These are phyloP conservation scores for Chrysanthemum lavandulifolium DNA, from an alignment of 129 eudicot species.

Conservation along the genomic window DNA sequence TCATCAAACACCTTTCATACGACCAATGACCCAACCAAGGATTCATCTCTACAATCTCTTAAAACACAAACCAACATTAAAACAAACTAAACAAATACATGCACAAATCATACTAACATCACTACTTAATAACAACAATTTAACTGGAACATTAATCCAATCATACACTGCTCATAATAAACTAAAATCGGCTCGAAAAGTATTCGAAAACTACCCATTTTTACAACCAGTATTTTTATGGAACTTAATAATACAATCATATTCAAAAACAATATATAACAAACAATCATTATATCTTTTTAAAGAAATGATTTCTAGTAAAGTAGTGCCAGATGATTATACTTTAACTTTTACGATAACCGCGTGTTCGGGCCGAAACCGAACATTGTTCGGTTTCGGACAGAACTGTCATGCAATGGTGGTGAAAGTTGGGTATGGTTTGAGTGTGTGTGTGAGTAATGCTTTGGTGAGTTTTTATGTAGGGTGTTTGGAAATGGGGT, in stretches of 20 bases:
- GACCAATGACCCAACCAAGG: constrained; percentile 34
- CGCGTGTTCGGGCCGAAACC: constrained; percentile 33
- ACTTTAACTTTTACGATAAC: constrained; percentile 40
- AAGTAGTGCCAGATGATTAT: constrained; percentile 44
- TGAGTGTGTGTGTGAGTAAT: constrained; percentile 36
- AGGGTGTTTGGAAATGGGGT: constrained; percentile 16
- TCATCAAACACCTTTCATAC: constrained; percentile 30
- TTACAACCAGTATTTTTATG: constrained; percentile 37
- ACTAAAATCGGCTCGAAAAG: constrained; percentile 23
- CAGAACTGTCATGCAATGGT: constrained; percentile 41
- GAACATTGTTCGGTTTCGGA: constrained; percentile 15
- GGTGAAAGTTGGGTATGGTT: constrained; percentile 34
- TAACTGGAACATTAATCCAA: constrained; percentile 36
- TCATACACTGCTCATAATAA: constrained; percentile 31
- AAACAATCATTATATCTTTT: constrained; percentile 31
- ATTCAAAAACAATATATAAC: constrained; percentile 23
- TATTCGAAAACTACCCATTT: constrained; percentile 33
- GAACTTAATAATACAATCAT: constrained; percentile 43
- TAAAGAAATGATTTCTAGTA: constrained; percentile 23
- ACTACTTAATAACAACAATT: constrained; percentile 20
- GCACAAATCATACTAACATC: constrained; percentile 36
- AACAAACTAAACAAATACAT: constrained; percentile 36
- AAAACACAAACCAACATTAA: constrained; percentile 27
- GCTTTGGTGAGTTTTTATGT: constrained; percentile 40
- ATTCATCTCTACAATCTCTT: constrained; percentile 20